Conservation (phyloP, 148 eudicot genomes). For the Cornus controversa region DNA sequence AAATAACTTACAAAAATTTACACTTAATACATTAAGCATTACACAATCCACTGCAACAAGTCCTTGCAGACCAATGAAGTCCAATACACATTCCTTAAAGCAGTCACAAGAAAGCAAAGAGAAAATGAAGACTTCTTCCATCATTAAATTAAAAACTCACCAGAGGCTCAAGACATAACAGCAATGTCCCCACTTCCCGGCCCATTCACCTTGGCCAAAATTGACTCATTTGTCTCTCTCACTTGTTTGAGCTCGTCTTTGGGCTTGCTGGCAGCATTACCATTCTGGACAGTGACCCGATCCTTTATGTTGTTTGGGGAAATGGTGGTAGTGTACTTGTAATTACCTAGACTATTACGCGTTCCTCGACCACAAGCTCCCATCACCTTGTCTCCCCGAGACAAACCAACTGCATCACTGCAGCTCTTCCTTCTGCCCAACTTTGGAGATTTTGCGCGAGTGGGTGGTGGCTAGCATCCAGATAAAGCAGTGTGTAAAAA, state of each 20-base stretch:
- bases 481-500: neutral
- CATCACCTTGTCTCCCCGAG: slow-evolving; percentile 28
- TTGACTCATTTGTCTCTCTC: slow-evolving; percentile 20
- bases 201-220: slow-evolving; percentile 21
- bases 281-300: neutral
- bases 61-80: slow-evolving; percentile 13
- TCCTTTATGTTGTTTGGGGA: slow-evolving; percentile 14
- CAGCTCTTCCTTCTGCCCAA: slow-evolving; percentile 80
- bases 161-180: slow-evolving; percentile 32
- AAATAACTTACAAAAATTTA: slow-evolving; percentile 32
- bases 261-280: slow-evolving; percentile 20
- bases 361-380: slow-evolving; percentile 27
- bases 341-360: slow-evolving; percentile 41
- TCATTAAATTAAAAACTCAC: slow-evolving; percentile 34
- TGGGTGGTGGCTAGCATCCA: slow-evolving; percentile 61
- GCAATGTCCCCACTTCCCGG: slow-evolving; percentile 33
- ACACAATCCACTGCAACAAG: slow-evolving; percentile 22
- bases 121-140: slow-evolving; percentile 1
- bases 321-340: slow-evolving; percentile 18
- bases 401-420: slow-evolving; percentile 38
- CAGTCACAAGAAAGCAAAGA: slow-evolving; percentile 22
- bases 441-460: slow-evolving; percentile 91
- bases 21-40: slow-evolving; percentile 20
- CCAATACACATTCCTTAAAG: slow-evolving; percentile 21
- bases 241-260: slow-evolving; percentile 18